Evolutionary conservation across 2,329 filamentous ascomycete genomes (phyloP).

Genomic region (Neofusicoccum umdonicola): DNA sequence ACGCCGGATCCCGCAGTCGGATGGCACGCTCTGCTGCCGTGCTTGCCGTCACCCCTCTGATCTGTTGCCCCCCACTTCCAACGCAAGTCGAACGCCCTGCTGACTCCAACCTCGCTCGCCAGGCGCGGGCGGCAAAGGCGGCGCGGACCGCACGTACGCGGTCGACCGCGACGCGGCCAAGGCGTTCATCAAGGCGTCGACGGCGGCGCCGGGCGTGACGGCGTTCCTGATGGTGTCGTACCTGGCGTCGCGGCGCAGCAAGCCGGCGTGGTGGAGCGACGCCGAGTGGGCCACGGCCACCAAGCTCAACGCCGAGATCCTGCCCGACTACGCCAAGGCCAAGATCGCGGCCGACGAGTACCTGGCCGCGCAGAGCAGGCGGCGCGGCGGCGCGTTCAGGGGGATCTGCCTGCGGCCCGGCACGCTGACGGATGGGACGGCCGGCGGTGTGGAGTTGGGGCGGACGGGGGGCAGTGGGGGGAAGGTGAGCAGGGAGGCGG

Average conservation of each 20-base stretch:
- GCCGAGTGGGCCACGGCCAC: conserved; percentile 46
- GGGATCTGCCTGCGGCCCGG: conserved; percentile 54
- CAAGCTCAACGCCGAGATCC: conserved; percentile 47
- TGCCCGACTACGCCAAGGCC: conserved; percentile 53
- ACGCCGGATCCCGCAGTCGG: no score
- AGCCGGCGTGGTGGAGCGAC: conserved; percentile 52
- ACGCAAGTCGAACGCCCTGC: no score
- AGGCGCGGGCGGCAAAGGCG: conserved; percentile 58
- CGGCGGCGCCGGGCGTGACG: conserved; percentile 44
- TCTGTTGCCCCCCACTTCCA: no score
- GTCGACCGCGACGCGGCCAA: conserved; percentile 57
- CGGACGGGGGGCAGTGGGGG: conserved; percentile 41
- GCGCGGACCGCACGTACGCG: conserved; percentile 48
- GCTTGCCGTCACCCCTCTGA: no score
- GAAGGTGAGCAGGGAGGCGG: conserved; percentile 49
- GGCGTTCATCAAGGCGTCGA: conserved; percentile 51
- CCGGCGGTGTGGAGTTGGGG: conserved; percentile 49
- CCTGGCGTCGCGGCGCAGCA: conserved; percentile 48
- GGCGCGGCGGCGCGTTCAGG: conserved; percentile 40
- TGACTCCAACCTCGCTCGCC: neutral
- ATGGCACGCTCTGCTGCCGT: no score
- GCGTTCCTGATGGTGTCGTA: conserved; percentile 58
- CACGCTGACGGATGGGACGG: conserved; percentile 45
- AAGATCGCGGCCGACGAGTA: conserved; percentile 58
- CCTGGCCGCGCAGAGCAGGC: conserved; percentile 44